Conservation (phyloP, 495 filamentous ascomycete genomes). For the Pyrenula aspistea region DNA sequence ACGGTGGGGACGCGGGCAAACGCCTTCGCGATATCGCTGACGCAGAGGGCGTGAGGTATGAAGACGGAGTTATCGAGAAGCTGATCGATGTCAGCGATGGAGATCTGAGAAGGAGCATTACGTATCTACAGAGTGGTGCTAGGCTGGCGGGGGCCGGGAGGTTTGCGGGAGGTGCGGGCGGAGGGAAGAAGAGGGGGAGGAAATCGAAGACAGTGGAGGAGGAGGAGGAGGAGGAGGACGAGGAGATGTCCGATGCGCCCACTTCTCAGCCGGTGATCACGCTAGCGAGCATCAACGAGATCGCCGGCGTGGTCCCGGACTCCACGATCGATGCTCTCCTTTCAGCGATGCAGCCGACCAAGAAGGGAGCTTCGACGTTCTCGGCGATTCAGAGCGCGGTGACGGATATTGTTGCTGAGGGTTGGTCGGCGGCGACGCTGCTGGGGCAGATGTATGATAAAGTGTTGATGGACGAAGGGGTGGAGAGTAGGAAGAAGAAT, state of each 20-base stretch:
- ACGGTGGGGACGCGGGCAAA: conserved; percentile 64
- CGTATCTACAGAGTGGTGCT: conserved; percentile 85
- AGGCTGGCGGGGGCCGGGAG: conserved; percentile 54
- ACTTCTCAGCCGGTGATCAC: conserved; percentile 39
- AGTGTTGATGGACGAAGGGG: conserved; percentile 3
- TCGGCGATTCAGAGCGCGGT: conserved; percentile 64
- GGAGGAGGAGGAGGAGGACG: conserved; percentile 38
- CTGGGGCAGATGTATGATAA: conserved; percentile 51
- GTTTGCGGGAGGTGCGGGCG: conserved; percentile 23
- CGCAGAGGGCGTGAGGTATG: conserved; percentile 60
- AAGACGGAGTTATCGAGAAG: conserved; percentile 68
- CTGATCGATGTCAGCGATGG: conserved; percentile 83
- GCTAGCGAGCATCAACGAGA: conserved; percentile 74
- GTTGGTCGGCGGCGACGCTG: conserved; percentile 93
- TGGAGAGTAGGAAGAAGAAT: conserved; percentile 49
- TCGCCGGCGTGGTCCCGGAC: conserved; percentile 86
- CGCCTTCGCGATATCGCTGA: conserved; percentile 70
- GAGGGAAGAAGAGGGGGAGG: conserved; percentile 18
- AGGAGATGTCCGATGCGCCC: conserved; percentile 32
- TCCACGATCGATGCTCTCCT: conserved; percentile 55
- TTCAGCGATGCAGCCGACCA: conserved; percentile 65
- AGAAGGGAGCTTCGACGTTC: conserved; percentile 49
- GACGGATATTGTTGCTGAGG: conserved; percentile 86
- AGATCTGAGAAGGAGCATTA: conserved; percentile 91
- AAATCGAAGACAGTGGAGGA: conserved; percentile 39